phyloP scores from a whole-genome alignment of 495 filamentous ascomycete genomes.

The Trichoderma orchidacearum region DNA sequence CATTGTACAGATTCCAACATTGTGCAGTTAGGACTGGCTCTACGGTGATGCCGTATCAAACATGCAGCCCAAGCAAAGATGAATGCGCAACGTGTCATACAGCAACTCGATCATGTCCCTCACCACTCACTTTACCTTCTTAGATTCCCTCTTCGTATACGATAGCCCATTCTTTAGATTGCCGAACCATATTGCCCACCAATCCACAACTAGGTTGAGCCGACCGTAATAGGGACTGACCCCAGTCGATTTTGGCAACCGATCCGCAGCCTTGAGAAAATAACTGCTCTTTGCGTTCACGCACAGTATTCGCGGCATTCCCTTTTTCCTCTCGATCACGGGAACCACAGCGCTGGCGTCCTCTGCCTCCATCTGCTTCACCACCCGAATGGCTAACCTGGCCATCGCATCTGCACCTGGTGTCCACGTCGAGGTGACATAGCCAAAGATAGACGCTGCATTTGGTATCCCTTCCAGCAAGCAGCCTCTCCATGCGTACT shows the following conservation, averaged over 20 bases:
- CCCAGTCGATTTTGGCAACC: background rate
- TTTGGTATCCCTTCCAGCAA: constrained; percentile 29
- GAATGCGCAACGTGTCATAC: no score
- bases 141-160: background rate
- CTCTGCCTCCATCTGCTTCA: constrained; percentile 19
- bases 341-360: constrained; percentile 19
- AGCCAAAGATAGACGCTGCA: constrained; percentile 20
- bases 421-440: constrained; percentile 46
- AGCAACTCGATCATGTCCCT: no score
- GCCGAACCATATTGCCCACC: background rate
- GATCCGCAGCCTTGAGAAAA: constrained; percentile 3
- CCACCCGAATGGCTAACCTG: constrained; percentile 19
- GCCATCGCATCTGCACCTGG: constrained; percentile 23
- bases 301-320: constrained; percentile 1
- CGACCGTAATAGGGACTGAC: background rate
- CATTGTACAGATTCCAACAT: no score
- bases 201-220: background rate
- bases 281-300: constrained; percentile 1
- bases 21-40: no score
- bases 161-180: background rate
- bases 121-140: background rate
- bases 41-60: no score
- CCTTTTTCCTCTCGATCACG: constrained; percentile 5
- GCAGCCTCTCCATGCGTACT: constrained; percentile 39
- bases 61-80: no score